These are phyloP conservation scores for Fusarium robinianum DNA, from an alignment of 2,329 filamentous ascomycete genomes.

Conservation along the genomic window DNA sequence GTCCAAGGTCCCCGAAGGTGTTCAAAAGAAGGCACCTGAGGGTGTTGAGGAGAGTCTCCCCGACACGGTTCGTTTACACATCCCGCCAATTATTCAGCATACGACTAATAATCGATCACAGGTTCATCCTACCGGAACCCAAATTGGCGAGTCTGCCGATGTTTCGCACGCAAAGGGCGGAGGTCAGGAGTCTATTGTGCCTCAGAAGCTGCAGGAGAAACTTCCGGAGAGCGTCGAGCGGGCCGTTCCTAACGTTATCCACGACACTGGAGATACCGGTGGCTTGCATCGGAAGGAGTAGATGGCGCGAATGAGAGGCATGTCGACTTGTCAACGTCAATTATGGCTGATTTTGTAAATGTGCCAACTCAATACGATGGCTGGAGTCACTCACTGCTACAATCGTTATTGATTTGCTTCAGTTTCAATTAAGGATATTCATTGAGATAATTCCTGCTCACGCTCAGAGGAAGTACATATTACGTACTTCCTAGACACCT, in stretches of 20 bases:
- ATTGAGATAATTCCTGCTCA: no score
- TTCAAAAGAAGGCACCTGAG: slow-evolving; percentile 26
- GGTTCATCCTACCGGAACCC: slow-evolving; percentile 29
- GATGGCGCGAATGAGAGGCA: no score
- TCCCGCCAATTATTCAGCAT: not conserved
- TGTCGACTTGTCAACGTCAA: no score
- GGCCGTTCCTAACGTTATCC: slow-evolving; percentile 27
- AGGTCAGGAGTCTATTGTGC: slow-evolving; percentile 25
- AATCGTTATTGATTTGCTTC: no score
- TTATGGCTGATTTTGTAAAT: no score
- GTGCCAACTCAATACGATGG: no score
- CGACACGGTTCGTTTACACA: slow-evolving; percentile 18
- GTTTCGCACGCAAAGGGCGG: slow-evolving; percentile 27
- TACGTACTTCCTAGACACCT: no score
- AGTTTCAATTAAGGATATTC: no score
- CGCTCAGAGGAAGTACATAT: no score
- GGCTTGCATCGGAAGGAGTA: slow-evolving; percentile 13
- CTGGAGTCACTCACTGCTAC: no score
- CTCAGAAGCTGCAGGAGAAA: slow-evolving; percentile 32
- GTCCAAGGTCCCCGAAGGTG: slow-evolving; percentile 20
- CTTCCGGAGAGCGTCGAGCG: slow-evolving; percentile 30
- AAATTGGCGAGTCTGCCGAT: slow-evolving; percentile 21
- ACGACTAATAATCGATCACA: slow-evolving; percentile 3
- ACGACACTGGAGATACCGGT: slow-evolving; percentile 26
- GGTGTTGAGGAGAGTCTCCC: slow-evolving; percentile 27